Conservation (phyloP, 2,329 filamentous ascomycete genomes). For the Pseudocercospora crystallina region DNA sequence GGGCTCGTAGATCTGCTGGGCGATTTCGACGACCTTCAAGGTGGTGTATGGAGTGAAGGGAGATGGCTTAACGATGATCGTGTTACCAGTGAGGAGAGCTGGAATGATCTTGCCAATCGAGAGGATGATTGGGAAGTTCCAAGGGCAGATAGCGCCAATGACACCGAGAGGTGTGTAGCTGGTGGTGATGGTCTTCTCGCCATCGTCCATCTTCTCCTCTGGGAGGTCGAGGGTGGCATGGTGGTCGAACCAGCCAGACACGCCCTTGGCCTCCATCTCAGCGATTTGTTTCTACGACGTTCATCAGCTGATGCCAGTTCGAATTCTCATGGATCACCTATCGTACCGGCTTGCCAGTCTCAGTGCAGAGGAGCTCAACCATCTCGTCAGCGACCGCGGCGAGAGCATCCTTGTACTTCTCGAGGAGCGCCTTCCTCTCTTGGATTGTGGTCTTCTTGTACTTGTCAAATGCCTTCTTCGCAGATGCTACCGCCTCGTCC, state of each 20-base stretch:
- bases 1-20: slow-evolving; percentile 57
- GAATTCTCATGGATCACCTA: not conserved
- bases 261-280: slow-evolving; percentile 39
- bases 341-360: slow-evolving; percentile 42
- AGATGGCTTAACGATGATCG: slow-evolving; percentile 40
- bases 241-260: slow-evolving; percentile 39
- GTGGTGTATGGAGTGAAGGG: slow-evolving; percentile 59
- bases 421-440: slow-evolving; percentile 38
- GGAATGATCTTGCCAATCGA: slow-evolving; percentile 57
- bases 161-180: slow-evolving; percentile 51
- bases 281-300: slow-evolving; percentile 41
- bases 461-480: slow-evolving; percentile 38
- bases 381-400: slow-evolving; percentile 36
- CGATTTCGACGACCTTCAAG: slow-evolving; percentile 62
- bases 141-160: slow-evolving; percentile 47
- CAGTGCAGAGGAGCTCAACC: slow-evolving; percentile 35
- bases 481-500: slow-evolving; percentile 39
- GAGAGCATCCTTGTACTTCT: slow-evolving; percentile 36
- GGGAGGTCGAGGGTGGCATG: slow-evolving; percentile 39
- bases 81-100: slow-evolving; percentile 53
- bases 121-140: slow-evolving; percentile 56
- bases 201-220: slow-evolving; percentile 45
- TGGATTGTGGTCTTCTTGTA: slow-evolving; percentile 35
- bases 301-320: slow-evolving; percentile 10
- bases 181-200: slow-evolving; percentile 49